These are phyloP conservation scores for Arthrobotrys entomopaga DNA, from an alignment of 2,329 filamentous ascomycete species.

Conservation along the genomic window DNA sequence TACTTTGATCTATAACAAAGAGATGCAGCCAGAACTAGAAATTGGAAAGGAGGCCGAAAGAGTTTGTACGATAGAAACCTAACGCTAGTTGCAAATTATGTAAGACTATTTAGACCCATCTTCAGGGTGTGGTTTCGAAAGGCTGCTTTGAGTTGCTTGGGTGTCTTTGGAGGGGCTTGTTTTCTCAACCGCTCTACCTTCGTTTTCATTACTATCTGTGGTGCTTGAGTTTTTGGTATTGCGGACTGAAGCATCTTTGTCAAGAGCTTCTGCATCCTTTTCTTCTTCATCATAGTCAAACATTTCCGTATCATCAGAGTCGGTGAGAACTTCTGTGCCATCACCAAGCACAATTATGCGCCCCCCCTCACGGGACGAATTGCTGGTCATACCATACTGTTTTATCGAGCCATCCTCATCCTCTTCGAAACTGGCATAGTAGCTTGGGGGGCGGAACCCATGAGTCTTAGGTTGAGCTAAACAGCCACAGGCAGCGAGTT, in stretches of 20 bases:
- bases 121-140: slow-evolving; percentile 30
- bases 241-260: slow-evolving; percentile 56
- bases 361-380: slow-evolving; percentile 65
- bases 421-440: slow-evolving; percentile 66
- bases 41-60: slow-evolving; percentile 8
- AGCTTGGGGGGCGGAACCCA: slow-evolving; percentile 74
- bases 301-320: slow-evolving; percentile 90
- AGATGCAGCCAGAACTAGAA: slow-evolving; percentile 5
- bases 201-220: not conserved
- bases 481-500: slow-evolving; percentile 54
- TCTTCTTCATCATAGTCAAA: slow-evolving; percentile 82
- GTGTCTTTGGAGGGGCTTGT: slow-evolving; percentile 25
- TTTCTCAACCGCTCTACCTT: slow-evolving; percentile 5
- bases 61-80: slow-evolving; percentile 27
- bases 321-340: slow-evolving; percentile 89
- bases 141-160: slow-evolving; percentile 1
- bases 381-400: slow-evolving; percentile 37
- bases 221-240: slow-evolving; percentile 4
- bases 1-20: slow-evolving; percentile 25
- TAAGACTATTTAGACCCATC: slow-evolving; percentile 22
- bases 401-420: slow-evolving; percentile 64
- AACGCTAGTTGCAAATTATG: slow-evolving; percentile 3
- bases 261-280: slow-evolving; percentile 59
- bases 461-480: slow-evolving; percentile 61
- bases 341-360: slow-evolving; percentile 95